phyloP scores from a whole-genome alignment of 139 green algal species.

The Micractinium conductrix region DNA sequence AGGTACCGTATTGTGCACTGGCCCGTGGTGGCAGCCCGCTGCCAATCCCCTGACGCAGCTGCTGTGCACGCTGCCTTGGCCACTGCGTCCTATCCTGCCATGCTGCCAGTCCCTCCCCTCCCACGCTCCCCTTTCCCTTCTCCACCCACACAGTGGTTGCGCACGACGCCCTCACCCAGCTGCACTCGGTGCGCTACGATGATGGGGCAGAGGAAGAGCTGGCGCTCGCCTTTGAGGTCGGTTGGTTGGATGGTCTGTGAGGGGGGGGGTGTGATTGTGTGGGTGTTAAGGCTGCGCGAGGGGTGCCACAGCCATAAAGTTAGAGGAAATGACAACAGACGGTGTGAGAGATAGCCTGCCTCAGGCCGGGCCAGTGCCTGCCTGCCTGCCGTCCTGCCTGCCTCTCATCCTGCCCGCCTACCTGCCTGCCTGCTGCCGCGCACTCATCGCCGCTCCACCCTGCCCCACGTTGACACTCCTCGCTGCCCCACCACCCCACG shows the following conservation, averaged over 20 bases:
- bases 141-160: background rate
- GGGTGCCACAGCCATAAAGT: no score
- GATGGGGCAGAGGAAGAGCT: constrained; percentile 8
- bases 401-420: background rate
- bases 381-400: no score
- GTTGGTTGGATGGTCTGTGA: background rate
- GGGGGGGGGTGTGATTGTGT: background rate
- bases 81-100: background rate
- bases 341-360: no score
- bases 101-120: background rate
- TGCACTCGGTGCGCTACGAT: constrained; percentile 13
- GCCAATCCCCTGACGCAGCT: background rate
- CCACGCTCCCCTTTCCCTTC: no score
- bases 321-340: no score
- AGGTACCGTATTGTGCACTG: no score
- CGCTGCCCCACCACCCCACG: background rate
- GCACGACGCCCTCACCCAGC: background rate
- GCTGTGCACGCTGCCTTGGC: background rate
- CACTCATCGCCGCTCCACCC: background rate
- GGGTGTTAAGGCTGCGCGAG: no score
- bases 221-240: constrained; percentile 6
- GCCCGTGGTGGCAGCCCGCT: no score
- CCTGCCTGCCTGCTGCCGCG: background rate
- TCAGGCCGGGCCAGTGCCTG: background rate
- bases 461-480: no score